Conservation (phyloP, 352 stramenopile genomes). For the Paralagenidium karlingii region DNA sequence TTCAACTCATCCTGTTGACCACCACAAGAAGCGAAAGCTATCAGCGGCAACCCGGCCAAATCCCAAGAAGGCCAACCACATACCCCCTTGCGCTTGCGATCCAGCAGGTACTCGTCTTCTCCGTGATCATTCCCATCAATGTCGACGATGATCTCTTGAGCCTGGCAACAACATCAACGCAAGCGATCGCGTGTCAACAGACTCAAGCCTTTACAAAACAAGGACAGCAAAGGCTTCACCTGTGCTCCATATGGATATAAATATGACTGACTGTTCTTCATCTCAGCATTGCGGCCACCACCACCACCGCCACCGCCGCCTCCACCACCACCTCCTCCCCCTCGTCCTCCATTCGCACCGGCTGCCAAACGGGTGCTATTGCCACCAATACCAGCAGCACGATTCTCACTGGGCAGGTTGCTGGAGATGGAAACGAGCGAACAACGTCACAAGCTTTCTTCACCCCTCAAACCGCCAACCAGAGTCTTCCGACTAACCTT, state of each 20-base stretch:
- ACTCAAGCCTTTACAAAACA: background rate
- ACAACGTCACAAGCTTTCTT: background rate
- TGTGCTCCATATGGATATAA: constrained; percentile 66
- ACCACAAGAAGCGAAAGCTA: constrained; percentile 1
- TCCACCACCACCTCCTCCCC: constrained; percentile 25
- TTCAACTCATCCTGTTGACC: too few relatives aligned
- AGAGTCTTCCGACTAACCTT: constrained; percentile 14
- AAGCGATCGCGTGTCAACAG: background rate
- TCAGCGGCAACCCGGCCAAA: too few relatives aligned
- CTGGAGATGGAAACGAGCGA: constrained; percentile 6
- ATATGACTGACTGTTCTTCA: constrained; percentile 67
- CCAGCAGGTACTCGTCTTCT: constrained; percentile 73
- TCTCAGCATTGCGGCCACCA: constrained; percentile 15
- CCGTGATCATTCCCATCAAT: constrained; percentile 61
- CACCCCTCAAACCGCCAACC: background rate
- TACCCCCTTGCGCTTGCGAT: constrained; percentile 51
- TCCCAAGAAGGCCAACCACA: too few relatives aligned
- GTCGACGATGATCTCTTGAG: constrained; percentile 81
- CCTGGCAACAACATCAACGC: constrained; percentile 5
- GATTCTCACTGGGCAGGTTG: constrained; percentile 80
- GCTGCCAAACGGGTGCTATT: constrained; percentile 34
- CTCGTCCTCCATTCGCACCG: constrained; percentile 16
- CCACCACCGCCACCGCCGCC: constrained; percentile 17
- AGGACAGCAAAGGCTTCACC: too few relatives aligned
- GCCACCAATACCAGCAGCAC: constrained; percentile 57